These are phyloP conservation scores for Penicillium sp. DNA, from an alignment of 2,329 filamentous ascomycete genomes.

Conservation along the genomic window DNA sequence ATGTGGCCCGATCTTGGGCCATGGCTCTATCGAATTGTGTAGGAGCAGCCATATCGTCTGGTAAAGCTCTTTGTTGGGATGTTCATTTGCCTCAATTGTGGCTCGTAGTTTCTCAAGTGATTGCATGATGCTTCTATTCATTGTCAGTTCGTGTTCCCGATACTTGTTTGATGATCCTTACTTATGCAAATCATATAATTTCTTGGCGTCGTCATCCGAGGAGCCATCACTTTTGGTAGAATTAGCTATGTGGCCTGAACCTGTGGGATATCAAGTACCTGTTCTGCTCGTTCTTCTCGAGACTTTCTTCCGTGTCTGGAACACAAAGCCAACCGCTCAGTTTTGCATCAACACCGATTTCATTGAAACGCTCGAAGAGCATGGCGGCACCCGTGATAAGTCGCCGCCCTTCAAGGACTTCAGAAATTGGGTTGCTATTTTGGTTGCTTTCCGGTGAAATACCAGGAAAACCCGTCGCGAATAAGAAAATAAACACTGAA, in stretches of 20 bases:
- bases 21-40: conserved; percentile 35
- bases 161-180: background rate
- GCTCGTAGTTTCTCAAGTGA: conserved; percentile 31
- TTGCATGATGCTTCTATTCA: conserved; percentile 32
- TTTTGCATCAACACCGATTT: conserved; percentile 32
- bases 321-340: conserved; percentile 35
- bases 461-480: conserved; percentile 41
- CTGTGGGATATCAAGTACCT: conserved; percentile 10
- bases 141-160: background rate
- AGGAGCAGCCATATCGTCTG: conserved; percentile 36
- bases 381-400: conserved; percentile 41
- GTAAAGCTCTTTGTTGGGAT: conserved; percentile 28
- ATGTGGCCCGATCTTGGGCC: conserved; percentile 37
- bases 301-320: conserved; percentile 22
- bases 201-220: conserved; percentile 10
- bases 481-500: conserved; percentile 49
- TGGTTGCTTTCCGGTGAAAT: conserved; percentile 33
- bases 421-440: conserved; percentile 35
- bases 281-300: background rate
- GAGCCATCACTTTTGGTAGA: conserved; percentile 7
- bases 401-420: conserved; percentile 38
- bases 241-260: background rate
- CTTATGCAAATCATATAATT: conserved; percentile 29
- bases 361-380: conserved; percentile 36
- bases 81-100: conserved; percentile 26